A percentile compares a stretch with the other conserved stretches of the same genome.
phyloP scores from a whole-genome alignment of 768 basidiomycete species.

The Holtermannia corniformis region DNA sequence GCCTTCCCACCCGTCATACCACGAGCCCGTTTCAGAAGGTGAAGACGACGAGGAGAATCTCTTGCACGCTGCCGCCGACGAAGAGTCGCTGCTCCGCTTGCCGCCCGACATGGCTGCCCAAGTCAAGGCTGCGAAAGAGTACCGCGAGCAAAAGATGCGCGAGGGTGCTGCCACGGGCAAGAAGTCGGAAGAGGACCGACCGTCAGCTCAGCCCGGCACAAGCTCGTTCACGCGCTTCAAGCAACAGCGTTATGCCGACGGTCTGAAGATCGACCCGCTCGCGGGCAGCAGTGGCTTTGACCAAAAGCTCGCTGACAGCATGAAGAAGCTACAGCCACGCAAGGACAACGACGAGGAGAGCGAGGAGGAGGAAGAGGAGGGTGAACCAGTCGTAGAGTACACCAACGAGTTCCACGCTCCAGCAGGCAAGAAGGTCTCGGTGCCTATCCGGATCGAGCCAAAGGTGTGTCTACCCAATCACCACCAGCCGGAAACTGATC shows the following conservation, averaged over 20 bases:
- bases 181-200: no score
- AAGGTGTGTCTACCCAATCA: slow-evolving; percentile 51
- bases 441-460: slow-evolving; percentile 93
- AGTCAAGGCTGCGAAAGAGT: slow-evolving; percentile 75
- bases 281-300: slow-evolving; percentile 74
- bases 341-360: slow-evolving; percentile 37
- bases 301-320: slow-evolving; percentile 58
- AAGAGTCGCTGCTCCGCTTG: slow-evolving; percentile 69
- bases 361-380: slow-evolving; percentile 44
- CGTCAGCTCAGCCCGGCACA: background rate
- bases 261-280: slow-evolving; percentile 62
- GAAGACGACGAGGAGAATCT: slow-evolving; percentile 62
- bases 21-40: slow-evolving; percentile 88
- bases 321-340: slow-evolving; percentile 44
- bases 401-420: slow-evolving; percentile 64
- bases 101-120: slow-evolving; percentile 49
- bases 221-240: background rate
- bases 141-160: slow-evolving; percentile 64
- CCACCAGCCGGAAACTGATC: background rate
- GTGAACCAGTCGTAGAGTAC: slow-evolving; percentile 43
- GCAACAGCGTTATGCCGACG: background rate
- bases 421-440: slow-evolving; percentile 75
- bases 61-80: slow-evolving; percentile 63
- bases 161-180: slow-evolving; percentile 46
- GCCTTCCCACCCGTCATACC: slow-evolving; percentile 46